These are phyloP conservation scores for Xylogone sp. DNA, from an alignment of 2,329 filamentous ascomycete species.

Conservation along the genomic window DNA sequence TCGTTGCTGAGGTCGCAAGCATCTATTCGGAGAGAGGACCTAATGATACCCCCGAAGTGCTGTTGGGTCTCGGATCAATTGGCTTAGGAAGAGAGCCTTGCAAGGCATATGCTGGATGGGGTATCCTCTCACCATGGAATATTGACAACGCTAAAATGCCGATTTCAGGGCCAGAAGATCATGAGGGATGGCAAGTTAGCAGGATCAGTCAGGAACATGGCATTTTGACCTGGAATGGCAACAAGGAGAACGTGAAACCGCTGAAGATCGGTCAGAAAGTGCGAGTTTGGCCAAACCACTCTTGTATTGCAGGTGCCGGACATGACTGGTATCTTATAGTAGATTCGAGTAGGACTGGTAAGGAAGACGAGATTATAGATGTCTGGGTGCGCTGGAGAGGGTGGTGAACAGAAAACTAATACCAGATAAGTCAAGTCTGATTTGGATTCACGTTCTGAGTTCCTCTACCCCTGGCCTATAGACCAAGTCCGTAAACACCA, in stretches of 20 bases:
- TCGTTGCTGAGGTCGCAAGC: conserved; percentile 69
- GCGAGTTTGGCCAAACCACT: conserved; percentile 75
- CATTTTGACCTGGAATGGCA: conserved; percentile 57
- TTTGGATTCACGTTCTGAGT: neutral
- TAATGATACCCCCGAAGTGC: conserved; percentile 51
- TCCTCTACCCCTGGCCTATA: conserved; percentile 8
- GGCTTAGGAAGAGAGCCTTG: conserved; percentile 72
- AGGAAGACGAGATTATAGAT: conserved; percentile 64
- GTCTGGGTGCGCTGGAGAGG: conserved; percentile 70
- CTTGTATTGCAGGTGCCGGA: conserved; percentile 69
- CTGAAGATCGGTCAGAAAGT: conserved; percentile 63
- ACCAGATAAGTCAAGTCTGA: neutral
- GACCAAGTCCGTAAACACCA: conserved; percentile 15
- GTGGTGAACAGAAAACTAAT: conserved; percentile 48
- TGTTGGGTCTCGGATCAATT: conserved; percentile 66
- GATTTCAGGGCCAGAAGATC: conserved; percentile 34
- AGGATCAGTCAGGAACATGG: conserved; percentile 77
- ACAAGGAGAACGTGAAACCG: conserved; percentile 39
- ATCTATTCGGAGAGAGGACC: conserved; percentile 58
- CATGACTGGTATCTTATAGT: conserved; percentile 73
- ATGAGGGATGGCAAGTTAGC: conserved; percentile 62
- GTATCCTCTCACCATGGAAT: conserved; percentile 61
- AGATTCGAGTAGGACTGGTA: conserved; percentile 53
- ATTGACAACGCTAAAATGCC: conserved; percentile 23
- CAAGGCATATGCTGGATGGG: conserved; percentile 68